Evolutionary conservation across 1,284 basidiomycete species (phyloP).

Genomic region (Sporisorium exsertum): DNA sequence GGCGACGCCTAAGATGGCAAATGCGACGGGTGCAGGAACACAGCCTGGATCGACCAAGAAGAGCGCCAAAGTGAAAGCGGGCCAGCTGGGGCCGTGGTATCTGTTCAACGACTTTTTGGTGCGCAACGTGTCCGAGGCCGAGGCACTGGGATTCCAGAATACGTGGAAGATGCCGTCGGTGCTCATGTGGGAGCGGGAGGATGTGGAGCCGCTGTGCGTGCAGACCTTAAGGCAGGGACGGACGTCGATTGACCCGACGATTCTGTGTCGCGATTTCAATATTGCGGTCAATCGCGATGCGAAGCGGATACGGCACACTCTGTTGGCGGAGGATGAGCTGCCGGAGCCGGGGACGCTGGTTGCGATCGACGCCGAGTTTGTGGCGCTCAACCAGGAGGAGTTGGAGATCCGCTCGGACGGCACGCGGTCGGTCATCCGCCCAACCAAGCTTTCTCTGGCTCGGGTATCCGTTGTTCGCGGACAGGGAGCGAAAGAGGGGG

Average conservation of each 20-base stretch:
- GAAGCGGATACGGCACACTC: conserved; percentile 80
- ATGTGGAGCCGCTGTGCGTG: conserved; percentile 70
- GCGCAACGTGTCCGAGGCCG: conserved; percentile 81
- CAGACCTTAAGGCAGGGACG: conserved; percentile 41
- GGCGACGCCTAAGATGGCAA: conserved; percentile 13
- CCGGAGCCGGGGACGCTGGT: conserved; percentile 86
- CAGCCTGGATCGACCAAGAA: conserved; percentile 24
- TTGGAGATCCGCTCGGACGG: conserved; percentile 94
- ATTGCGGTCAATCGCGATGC: conserved; percentile 77
- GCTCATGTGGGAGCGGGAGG: conserved; percentile 84
- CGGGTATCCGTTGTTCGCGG: conserved; percentile 94
- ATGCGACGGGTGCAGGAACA: conserved; percentile 1
- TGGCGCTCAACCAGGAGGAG: conserved; percentile 95
- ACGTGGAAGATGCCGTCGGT: conserved; percentile 95
- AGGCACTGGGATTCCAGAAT: conserved; percentile 85
- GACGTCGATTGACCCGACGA: conserved; percentile 68
- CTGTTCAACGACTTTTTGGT: conserved; percentile 98
- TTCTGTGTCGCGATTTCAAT: conserved; percentile 86
- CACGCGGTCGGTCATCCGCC: conserved; percentile 89
- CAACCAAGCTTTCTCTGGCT: conserved; percentile 89
- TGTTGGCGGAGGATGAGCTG: conserved; percentile 80
- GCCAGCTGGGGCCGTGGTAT: conserved; percentile 75
- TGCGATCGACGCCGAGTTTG: conserved; percentile 97
- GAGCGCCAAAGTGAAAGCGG: conserved; percentile 26
- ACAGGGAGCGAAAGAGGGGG: conserved; percentile 80